These are phyloP conservation scores for Trichomonas tenax DNA, from an alignment of 208 protist genomes.

Conservation along the genomic window DNA sequence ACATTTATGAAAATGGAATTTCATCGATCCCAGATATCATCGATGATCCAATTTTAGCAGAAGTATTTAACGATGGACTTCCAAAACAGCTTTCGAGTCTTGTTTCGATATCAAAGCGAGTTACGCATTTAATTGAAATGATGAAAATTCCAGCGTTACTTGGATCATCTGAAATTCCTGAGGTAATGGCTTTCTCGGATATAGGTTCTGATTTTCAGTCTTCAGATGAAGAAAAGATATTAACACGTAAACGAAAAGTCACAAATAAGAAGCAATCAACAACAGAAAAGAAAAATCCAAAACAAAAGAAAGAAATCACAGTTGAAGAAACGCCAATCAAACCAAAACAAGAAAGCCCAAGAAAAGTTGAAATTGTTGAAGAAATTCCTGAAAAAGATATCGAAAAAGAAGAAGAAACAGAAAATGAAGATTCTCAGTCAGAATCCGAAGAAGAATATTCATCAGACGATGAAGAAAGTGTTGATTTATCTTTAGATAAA, in stretches of 20 bases:
- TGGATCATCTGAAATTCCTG: neutral
- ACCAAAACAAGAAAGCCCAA: no score
- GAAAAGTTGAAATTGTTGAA: no score
- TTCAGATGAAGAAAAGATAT: neutral
- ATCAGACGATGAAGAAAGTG: no score
- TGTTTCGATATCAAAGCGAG: neutral
- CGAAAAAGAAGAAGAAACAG: no score
- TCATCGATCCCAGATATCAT: neutral
- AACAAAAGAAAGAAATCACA: neutral
- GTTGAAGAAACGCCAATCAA: no score
- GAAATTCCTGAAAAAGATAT: no score
- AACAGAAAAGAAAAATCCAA: neutral
- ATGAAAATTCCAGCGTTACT: neutral
- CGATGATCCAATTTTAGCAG: neutral
- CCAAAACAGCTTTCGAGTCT: neutral
- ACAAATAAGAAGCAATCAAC: no score
- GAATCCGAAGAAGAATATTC: no score
- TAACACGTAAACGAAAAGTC: no score
- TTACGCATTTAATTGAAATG: neutral
- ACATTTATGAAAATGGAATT: neutral
- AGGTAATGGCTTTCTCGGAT: neutral
- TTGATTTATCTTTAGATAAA: no score
- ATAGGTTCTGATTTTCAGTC: neutral
- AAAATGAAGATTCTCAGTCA: no score
- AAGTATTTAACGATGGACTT: neutral